Evolutionary conservation across 2,329 filamentous ascomycete genomes (phyloP).

Genomic region (Fulvia fulva): DNA sequence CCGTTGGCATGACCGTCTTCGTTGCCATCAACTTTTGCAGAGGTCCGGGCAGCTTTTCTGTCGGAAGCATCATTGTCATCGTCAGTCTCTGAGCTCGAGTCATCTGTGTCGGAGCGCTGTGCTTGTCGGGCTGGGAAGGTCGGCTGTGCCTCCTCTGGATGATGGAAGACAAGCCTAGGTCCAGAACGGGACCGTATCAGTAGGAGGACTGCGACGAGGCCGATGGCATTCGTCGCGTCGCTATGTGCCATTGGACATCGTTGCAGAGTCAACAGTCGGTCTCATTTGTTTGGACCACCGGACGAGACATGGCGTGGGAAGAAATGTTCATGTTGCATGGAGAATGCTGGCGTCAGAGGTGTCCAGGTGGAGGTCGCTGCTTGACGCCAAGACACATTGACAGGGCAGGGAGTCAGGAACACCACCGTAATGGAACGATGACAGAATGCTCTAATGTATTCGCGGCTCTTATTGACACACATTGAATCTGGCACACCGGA

Average conservation of each 20-base stretch:
- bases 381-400: neutral
- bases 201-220: constrained; percentile 66
- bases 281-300: neutral
- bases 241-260: neutral
- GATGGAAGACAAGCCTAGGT: constrained; percentile 81
- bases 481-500: neutral
- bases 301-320: neutral
- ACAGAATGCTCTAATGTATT: neutral
- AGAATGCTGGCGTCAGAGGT: neutral
- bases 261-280: neutral
- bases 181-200: constrained; percentile 75
- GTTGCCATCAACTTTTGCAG: constrained; percentile 1
- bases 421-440: neutral
- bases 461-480: neutral
- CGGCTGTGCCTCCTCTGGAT: constrained; percentile 44
- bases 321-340: neutral
- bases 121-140: neutral
- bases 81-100: constrained; percentile 12
- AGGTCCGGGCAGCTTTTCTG: neutral
- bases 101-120: constrained; percentile 11
- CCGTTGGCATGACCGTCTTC: constrained; percentile 2
- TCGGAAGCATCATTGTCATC: constrained; percentile 5
- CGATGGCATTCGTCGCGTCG: constrained; percentile 1
- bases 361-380: neutral
- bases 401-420: neutral